A percentile compares a stretch with the other conserved stretches of the same genome.
Evolutionary conservation across 345 rosid species (phyloP).

Genomic region (Murraya koenigii): DNA sequence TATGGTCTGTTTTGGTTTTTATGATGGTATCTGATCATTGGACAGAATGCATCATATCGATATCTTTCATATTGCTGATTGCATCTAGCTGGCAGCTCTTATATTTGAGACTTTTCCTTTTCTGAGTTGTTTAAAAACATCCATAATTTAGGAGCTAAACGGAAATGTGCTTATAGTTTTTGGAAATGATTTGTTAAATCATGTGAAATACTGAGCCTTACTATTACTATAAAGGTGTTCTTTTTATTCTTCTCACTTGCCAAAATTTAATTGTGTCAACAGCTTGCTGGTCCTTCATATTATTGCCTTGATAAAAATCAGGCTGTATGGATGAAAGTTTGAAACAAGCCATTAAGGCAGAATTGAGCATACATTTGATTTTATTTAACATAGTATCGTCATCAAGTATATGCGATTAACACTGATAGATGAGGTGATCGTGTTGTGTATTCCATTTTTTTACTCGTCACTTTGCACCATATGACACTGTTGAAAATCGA

Average conservation of each 20-base stretch:
- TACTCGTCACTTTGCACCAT: neutral
- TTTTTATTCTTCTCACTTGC: neutral
- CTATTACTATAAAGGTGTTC: neutral
- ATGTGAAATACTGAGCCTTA: neutral
- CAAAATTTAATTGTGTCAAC: neutral
- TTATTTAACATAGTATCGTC: neutral
- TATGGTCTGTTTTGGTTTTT: neutral
- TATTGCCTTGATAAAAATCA: neutral
- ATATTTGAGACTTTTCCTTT: neutral
- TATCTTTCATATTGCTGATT: neutral
- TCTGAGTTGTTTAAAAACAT: neutral
- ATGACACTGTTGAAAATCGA: neutral
- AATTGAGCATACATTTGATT: neutral
- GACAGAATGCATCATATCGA: neutral
- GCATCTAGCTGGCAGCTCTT: neutral
- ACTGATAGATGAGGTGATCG: neutral
- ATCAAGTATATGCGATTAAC: neutral
- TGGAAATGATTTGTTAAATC: neutral
- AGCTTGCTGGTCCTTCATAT: neutral
- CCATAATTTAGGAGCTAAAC: neutral
- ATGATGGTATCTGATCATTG: neutral
- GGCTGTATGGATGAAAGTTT: neutral
- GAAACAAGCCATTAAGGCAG: neutral
- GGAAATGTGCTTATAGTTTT: neutral
- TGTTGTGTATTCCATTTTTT: neutral